Conservation (phyloP, 495 filamentous ascomycete genomes). For the Xylaria palmicola region DNA sequence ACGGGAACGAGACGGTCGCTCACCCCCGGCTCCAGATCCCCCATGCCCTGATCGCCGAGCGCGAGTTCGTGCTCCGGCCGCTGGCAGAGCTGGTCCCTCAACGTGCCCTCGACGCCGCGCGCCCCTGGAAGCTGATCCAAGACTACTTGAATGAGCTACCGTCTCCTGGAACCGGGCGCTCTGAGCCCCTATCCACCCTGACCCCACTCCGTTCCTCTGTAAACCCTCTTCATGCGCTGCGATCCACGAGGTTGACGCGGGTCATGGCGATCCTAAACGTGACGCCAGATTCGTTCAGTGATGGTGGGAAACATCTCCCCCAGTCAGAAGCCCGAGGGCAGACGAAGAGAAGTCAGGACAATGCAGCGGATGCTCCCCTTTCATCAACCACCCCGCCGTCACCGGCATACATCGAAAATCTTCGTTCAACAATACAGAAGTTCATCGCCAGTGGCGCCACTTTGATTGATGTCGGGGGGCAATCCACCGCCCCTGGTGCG, state of each 20-base stretch:
- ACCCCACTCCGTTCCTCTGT: slow-evolving; percentile 63
- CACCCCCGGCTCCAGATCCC: slow-evolving; percentile 77
- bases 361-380: not conserved
- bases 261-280: slow-evolving; percentile 95
- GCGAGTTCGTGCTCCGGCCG: slow-evolving; percentile 90
- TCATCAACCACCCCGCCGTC: slow-evolving; percentile 17
- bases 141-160: slow-evolving; percentile 67
- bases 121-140: slow-evolving; percentile 51
- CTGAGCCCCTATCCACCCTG: slow-evolving; percentile 60
- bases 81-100: slow-evolving; percentile 79
- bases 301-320: slow-evolving; percentile 66
- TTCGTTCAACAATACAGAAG: slow-evolving; percentile 45
- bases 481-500: slow-evolving; percentile 81
- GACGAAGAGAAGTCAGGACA: not conserved
- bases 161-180: slow-evolving; percentile 18
- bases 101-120: slow-evolving; percentile 47
- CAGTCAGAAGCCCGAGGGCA: slow-evolving; percentile 21
- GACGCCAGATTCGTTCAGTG: slow-evolving; percentile 96
- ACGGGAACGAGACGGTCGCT: slow-evolving; percentile 65
- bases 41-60: slow-evolving; percentile 80
- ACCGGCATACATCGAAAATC: slow-evolving; percentile 30
- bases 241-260: slow-evolving; percentile 64
- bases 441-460: slow-evolving; percentile 69
- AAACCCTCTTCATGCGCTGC: slow-evolving; percentile 61
- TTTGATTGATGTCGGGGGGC: slow-evolving; percentile 90